These are phyloP conservation scores for Ramularia endophylla DNA, from an alignment of 2,329 filamentous ascomycete genomes.

Conservation along the genomic window DNA sequence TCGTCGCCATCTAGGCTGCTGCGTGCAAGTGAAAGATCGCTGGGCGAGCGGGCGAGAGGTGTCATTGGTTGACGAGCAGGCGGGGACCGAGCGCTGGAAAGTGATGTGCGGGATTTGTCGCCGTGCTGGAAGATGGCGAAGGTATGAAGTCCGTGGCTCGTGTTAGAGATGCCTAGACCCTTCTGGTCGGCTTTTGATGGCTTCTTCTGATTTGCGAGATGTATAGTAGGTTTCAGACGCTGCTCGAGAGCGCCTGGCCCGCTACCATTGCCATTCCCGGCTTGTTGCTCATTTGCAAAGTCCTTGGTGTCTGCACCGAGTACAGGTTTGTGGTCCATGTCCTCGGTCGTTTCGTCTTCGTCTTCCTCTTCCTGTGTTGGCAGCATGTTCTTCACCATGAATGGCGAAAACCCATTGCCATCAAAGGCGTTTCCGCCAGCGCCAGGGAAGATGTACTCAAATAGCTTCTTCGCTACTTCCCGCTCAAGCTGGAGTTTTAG, in stretches of 20 bases:
- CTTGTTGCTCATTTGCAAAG: conserved; percentile 1
- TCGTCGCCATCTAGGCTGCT: conserved; percentile 21
- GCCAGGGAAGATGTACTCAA: conserved; percentile 96
- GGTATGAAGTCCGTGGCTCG: conserved; percentile 29
- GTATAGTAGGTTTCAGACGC: conserved; percentile 75
- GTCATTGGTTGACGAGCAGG: conserved; percentile 24
- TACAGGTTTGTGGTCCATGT: conserved; percentile 38
- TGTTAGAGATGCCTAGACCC: conserved; percentile 28
- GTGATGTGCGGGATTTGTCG: conserved; percentile 24
- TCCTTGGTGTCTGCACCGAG: conserved; percentile 11
- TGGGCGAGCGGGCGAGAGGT: conserved; percentile 26
- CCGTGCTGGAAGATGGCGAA: conserved; percentile 41
- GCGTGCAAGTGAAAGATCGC: conserved; percentile 25
- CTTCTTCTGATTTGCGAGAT: conserved; percentile 36
- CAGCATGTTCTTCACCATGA: conserved; percentile 50
- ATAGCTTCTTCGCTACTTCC: conserved; percentile 85
- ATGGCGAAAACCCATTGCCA: conserved; percentile 56
- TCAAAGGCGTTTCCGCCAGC: conserved; percentile 50
- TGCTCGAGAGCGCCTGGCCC: conserved; percentile 72
- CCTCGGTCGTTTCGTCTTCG: conserved; percentile 39
- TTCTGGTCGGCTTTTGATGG: conserved; percentile 24
- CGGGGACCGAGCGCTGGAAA: conserved; percentile 12
- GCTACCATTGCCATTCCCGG: conserved; percentile 41
- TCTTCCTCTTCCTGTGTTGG: conserved; percentile 42
- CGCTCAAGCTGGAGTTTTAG: conserved; percentile 90